phyloP scores from a whole-genome alignment of 768 basidiomycete genomes.

The Lyophyllum shimeji region DNA sequence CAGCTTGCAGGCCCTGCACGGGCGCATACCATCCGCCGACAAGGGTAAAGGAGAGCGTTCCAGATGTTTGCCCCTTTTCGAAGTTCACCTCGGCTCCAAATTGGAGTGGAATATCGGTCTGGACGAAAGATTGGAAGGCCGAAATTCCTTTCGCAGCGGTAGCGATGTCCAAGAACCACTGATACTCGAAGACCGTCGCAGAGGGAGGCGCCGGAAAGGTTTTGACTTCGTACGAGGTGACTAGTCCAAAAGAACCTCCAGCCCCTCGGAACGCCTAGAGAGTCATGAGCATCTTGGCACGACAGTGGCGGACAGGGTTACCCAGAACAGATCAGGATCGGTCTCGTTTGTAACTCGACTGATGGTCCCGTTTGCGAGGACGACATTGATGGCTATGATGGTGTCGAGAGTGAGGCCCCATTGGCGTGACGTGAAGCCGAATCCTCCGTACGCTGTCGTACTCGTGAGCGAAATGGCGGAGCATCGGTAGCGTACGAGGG shows the following conservation, averaged over 20 bases:
- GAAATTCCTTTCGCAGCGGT: slow-evolving; percentile 31
- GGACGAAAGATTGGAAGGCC: slow-evolving; percentile 35
- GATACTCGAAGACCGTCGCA: slow-evolving; percentile 25
- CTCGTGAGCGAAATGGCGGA: not conserved
- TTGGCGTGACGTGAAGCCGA: slow-evolving; percentile 45
- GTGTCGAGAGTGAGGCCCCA: slow-evolving; percentile 55
- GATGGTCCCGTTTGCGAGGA: slow-evolving; percentile 46
- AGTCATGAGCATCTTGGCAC: not conserved
- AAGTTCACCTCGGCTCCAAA: slow-evolving; percentile 35
- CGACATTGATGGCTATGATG: slow-evolving; percentile 38
- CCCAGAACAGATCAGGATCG: slow-evolving; percentile 46
- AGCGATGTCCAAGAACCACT: slow-evolving; percentile 33
- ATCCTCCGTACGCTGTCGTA: slow-evolving; percentile 41
- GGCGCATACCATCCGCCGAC: slow-evolving; percentile 27
- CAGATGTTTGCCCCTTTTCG: slow-evolving; percentile 24
- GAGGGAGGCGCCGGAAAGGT: slow-evolving; percentile 20
- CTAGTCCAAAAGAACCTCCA: slow-evolving; percentile 21
- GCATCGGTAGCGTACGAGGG: not conserved
- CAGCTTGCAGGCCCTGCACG: slow-evolving; percentile 4
- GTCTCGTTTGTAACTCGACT: slow-evolving; percentile 33
- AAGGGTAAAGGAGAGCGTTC: slow-evolving; percentile 28
- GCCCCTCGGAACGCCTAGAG: slow-evolving; percentile 23
- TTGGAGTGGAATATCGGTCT: slow-evolving; percentile 31
- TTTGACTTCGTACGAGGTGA: slow-evolving; percentile 17
- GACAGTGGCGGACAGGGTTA: not conserved